Conservation (phyloP, 2,329 filamentous ascomycete species). For the Arthroderma sp. region DNA sequence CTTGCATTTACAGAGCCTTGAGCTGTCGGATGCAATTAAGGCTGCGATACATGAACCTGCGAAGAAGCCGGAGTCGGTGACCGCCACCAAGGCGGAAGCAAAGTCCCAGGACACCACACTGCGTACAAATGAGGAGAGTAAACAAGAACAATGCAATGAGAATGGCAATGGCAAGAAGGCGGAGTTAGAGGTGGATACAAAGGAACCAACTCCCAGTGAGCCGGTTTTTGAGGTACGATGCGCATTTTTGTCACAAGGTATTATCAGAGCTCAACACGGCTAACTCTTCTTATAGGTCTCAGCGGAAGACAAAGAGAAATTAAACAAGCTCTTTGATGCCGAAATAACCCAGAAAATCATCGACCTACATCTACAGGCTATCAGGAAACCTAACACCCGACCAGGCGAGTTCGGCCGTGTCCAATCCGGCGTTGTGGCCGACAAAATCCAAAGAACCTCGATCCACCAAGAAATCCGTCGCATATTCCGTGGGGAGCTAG, state of each 20-base stretch:
- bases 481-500: conserved; percentile 64
- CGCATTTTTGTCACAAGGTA: too few relatives aligned
- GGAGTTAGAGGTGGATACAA: too few relatives aligned
- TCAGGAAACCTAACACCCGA: conserved; percentile 42
- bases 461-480: conserved; percentile 58
- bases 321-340: conserved; percentile 39
- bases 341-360: conserved; percentile 39
- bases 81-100: too few relatives aligned
- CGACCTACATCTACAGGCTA: conserved; percentile 41
- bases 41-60: conserved; percentile 2
- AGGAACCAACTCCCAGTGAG: too few relatives aligned
- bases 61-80: too few relatives aligned
- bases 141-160: too few relatives aligned
- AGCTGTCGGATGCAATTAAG: conserved; percentile 15
- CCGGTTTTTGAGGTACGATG: too few relatives aligned
- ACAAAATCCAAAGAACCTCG: conserved; percentile 48
- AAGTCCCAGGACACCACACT: too few relatives aligned
- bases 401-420: conserved; percentile 43
- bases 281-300: conserved; percentile 9
- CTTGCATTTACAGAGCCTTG: conserved; percentile 50
- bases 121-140: too few relatives aligned
- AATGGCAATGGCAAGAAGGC: too few relatives aligned
- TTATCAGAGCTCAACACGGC: not conserved
- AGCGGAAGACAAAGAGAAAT: conserved; percentile 31
- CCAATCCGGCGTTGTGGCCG: conserved; percentile 40